phyloP scores from a whole-genome alignment of 805 yeast genomes.

The Yamadazyma nakazawae region DNA sequence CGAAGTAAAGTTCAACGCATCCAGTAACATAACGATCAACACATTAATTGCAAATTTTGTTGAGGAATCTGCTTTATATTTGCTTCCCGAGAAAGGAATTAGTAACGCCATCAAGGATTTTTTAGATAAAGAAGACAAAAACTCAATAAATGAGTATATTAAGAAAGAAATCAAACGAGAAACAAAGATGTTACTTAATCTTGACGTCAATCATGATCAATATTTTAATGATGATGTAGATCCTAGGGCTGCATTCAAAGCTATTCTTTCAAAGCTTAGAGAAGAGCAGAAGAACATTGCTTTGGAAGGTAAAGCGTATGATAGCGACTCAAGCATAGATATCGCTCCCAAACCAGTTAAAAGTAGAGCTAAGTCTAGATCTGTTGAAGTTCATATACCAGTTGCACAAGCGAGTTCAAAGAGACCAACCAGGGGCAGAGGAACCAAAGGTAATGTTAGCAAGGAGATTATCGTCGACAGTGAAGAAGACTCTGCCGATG shows the following conservation, averaged over 20 bases:
- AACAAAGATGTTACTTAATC: slow-evolving; percentile 43
- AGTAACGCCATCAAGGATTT: slow-evolving; percentile 67
- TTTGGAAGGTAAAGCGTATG: neutral
- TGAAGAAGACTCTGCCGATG: slow-evolving; percentile 2
- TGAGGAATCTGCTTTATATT: slow-evolving; percentile 56
- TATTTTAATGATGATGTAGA: slow-evolving; percentile 28
- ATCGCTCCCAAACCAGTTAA: neutral
- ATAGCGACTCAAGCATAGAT: neutral
- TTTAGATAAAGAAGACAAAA: slow-evolving; percentile 81
- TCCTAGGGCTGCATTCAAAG: slow-evolving; percentile 36
- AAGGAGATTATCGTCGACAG: slow-evolving; percentile 1
- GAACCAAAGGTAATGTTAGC: neutral
- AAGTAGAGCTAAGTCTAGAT: neutral
- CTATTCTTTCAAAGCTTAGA: slow-evolving; percentile 42
- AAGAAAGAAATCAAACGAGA: slow-evolving; percentile 54
- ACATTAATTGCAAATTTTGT: slow-evolving; percentile 57
- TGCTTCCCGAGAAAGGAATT: slow-evolving; percentile 75
- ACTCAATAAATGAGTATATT: slow-evolving; percentile 62
- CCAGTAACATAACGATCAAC: slow-evolving; percentile 8
- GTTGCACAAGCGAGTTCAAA: neutral
- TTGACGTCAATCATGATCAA: slow-evolving; percentile 40
- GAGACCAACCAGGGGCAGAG: neutral
- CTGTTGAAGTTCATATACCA: neutral
- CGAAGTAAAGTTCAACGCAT: neutral
- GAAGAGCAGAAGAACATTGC: slow-evolving; percentile 6